Conservation (phyloP, 164 flowering plant genomes). For the Umbellularia californica region DNA sequence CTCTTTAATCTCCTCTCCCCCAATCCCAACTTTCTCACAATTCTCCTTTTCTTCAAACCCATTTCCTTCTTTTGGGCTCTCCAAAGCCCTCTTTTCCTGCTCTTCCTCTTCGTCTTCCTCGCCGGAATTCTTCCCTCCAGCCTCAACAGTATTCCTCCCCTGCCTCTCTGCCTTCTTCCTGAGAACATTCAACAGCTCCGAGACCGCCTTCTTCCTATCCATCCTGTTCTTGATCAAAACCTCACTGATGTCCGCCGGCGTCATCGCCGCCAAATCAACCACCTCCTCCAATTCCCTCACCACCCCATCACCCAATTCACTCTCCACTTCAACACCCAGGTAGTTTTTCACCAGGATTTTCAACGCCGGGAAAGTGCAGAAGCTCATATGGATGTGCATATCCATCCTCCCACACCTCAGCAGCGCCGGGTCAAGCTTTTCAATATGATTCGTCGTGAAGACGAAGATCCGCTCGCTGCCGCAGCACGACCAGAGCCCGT, state of each 20-base stretch:
- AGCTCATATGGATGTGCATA: constrained; percentile 77
- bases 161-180: constrained; percentile 34
- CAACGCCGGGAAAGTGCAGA: constrained; percentile 53
- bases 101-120: constrained; percentile 30
- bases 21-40: background rate
- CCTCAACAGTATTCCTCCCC: constrained; percentile 1
- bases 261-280: constrained; percentile 60
- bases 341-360: constrained; percentile 69
- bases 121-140: constrained; percentile 19
- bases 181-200: constrained; percentile 46
- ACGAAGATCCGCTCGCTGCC: constrained; percentile 89
- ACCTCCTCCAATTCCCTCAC: constrained; percentile 35
- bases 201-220: constrained; percentile 42
- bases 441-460: constrained; percentile 89
- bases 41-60: constrained; percentile 1
- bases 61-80: constrained; percentile 32
- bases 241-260: constrained; percentile 89
- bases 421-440: constrained; percentile 88
- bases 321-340: constrained; percentile 33
- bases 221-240: constrained; percentile 68
- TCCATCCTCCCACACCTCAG: constrained; percentile 85
- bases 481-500: constrained; percentile 91
- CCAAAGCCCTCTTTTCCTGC: constrained; percentile 78
- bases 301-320: constrained; percentile 29
- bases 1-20: background rate